Conservation (phyloP, 306 rosid genomes). For the Vigna unguiculata region DNA sequence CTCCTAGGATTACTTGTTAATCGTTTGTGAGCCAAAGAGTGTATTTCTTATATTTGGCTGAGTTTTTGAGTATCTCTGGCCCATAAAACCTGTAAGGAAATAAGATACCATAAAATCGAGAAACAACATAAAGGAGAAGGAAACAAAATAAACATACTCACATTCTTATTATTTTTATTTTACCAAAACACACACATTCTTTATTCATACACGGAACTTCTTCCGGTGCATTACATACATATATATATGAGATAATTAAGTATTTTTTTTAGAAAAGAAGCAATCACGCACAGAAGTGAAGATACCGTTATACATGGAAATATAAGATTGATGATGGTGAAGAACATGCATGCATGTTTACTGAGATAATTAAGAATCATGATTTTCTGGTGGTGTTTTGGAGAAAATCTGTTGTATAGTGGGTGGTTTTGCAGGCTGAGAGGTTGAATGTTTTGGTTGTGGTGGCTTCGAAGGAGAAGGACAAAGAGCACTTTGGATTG, state of each 20-base stretch:
- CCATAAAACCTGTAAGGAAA: not conserved
- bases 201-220: not conserved
- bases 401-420: not conserved
- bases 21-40: too few species aligned
- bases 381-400: not conserved
- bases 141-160: not conserved
- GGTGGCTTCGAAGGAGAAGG: constrained; percentile 7
- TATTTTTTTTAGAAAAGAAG: not conserved
- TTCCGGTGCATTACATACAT: not conserved
- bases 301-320: not conserved
- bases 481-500: not conserved
- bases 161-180: not conserved
- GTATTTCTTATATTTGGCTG: not conserved
- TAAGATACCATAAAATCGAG: not conserved
- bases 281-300: not conserved
- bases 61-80: not conserved
- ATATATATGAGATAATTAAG: not conserved
- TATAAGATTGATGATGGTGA: not conserved
- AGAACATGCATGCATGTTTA: constrained; percentile 4
- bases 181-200: too few species aligned
- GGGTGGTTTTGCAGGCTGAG: constrained; percentile 23
- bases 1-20: too few species aligned
- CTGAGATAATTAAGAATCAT: not conserved
- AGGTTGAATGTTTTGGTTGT: not conserved
- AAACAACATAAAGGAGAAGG: not conserved